Evolutionary conservation across 2,329 filamentous ascomycete genomes (phyloP), one percentile per base, ranked within the genome.

Genomic region (Colletotrichum eremochloae): DNA sequence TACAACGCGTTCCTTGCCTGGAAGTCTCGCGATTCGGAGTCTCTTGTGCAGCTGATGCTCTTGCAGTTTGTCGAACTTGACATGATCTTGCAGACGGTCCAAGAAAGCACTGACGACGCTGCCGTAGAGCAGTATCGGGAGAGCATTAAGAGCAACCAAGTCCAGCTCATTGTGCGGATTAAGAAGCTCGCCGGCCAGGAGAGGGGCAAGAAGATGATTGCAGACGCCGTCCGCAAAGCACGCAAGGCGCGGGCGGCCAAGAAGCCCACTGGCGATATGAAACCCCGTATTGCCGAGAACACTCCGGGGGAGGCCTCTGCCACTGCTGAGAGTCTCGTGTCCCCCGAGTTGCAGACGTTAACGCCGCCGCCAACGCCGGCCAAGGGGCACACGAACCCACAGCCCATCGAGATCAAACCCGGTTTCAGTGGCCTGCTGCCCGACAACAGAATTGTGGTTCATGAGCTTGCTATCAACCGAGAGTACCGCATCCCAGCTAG

Each of bases 21-120:
- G 94, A 94, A 95, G 81, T 91, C 93, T 1, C 89, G 93, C 64
- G 94, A 96, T 79, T 94, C 93, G 0, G 91, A 91, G 66, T 91
- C 93, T 0, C 84, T 96, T 5, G 90, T 96, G 64, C 92, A 95
- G 76, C 92, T 94, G 67, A 95, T 96, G 93, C 87, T 96, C n/a
- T 88, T 94, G 77, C 93, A 94, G 75, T 95, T 96, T 80, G 93
- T 95, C 24, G 93, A 95, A 78, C 87, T 96, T 2, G 94, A 96
- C 77, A 92, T 92, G 46, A 96, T 96, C 60, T 93, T 93, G 86
- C 92, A 95, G 78, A 93, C 92, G 3, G 93, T 96, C 79, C 95
- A 94, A 80, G 91, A 94, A 76, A 91, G 91, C 64, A 93, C 90
- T 0, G 91, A 93, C 60, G 90, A 92, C 50, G 89, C 91, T 20